Percentiles rank a stretch among this genome's conserved stretches.
These are phyloP conservation scores for Cyberlindnera mycetangii DNA, from an alignment of 805 yeast genomes.

Conservation along the genomic window DNA sequence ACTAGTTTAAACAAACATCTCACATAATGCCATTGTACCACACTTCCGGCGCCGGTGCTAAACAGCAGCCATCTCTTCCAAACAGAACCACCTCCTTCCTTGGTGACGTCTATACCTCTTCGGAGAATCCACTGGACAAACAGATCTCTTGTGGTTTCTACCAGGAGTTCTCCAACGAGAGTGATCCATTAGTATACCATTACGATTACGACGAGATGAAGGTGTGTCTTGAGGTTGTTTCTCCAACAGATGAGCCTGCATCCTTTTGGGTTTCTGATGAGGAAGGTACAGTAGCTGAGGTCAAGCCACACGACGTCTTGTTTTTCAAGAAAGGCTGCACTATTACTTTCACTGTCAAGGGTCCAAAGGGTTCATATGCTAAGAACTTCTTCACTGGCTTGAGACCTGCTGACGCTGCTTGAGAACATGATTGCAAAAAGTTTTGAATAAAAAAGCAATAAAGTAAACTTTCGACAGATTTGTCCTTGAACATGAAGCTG, in stretches of 20 bases:
- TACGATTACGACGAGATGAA: conserved; percentile 72
- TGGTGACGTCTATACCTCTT: conserved; percentile 62
- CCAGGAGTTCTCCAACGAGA: conserved; percentile 53
- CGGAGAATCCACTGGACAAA: conserved; percentile 51
- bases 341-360: conserved; percentile 60
- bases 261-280: conserved; percentile 57
- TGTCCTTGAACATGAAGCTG: neutral
- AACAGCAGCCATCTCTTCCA: conserved; percentile 58
- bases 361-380: conserved; percentile 45
- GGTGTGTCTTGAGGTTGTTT: conserved; percentile 42
- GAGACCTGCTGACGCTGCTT: conserved; percentile 44
- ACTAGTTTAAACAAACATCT: neutral
- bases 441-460: neutral
- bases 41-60: conserved; percentile 49
- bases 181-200: conserved; percentile 64
- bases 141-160: conserved; percentile 67
- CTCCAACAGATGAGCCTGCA: conserved; percentile 59
- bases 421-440: no score
- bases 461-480: no score
- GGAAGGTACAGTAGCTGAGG: conserved; percentile 57
- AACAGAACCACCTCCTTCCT: conserved; percentile 69
- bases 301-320: conserved; percentile 63
- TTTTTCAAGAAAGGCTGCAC: conserved; percentile 68
- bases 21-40: conserved; percentile 36
- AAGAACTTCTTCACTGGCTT: conserved; percentile 62